Evolutionary conservation across 2,329 filamentous ascomycete genomes (phyloP).

Genomic region (Zopfia rhizophila): DNA sequence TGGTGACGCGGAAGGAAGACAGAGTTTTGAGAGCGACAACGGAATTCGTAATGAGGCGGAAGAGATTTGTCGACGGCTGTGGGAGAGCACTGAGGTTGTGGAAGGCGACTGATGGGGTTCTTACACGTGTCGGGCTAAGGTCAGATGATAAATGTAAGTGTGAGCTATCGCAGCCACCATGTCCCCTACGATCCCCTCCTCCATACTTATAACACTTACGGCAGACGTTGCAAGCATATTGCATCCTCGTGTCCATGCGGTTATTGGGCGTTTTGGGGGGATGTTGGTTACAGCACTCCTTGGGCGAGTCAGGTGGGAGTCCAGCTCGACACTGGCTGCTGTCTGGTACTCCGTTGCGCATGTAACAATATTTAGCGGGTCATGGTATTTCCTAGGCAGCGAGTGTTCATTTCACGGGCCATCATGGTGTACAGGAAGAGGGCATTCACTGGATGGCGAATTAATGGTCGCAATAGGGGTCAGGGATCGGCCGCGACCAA

Average conservation of each 20-base stretch:
- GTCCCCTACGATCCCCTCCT: no score
- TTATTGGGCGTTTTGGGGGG: no score
- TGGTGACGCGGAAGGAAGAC: constrained; percentile 32
- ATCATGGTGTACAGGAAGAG: constrained; percentile 10
- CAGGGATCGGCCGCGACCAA: constrained; percentile 28
- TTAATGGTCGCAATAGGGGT: constrained; percentile 21
- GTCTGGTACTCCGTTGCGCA: no score
- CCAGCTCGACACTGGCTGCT: no score
- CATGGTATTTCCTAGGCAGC: constrained; percentile 14
- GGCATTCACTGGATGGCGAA: constrained; percentile 21
- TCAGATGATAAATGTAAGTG: neutral
- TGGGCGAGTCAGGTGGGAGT: no score
- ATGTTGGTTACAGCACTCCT: no score
- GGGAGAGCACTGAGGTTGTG: constrained; percentile 51
- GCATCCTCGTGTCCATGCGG: no score
- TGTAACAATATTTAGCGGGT: constrained; percentile 7
- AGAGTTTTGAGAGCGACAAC: constrained; percentile 43
- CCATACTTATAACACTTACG: no score
- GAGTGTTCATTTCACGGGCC: constrained; percentile 13
- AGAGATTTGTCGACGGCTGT: constrained; percentile 53
- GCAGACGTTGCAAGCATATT: no score
- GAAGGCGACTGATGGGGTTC: constrained; percentile 44
- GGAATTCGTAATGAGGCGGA: constrained; percentile 46
- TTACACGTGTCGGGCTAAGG: constrained; percentile 12
- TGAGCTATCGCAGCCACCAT: neutral